phyloP scores from a whole-genome alignment of 768 basidiomycete species.

The Mycena venus region DNA sequence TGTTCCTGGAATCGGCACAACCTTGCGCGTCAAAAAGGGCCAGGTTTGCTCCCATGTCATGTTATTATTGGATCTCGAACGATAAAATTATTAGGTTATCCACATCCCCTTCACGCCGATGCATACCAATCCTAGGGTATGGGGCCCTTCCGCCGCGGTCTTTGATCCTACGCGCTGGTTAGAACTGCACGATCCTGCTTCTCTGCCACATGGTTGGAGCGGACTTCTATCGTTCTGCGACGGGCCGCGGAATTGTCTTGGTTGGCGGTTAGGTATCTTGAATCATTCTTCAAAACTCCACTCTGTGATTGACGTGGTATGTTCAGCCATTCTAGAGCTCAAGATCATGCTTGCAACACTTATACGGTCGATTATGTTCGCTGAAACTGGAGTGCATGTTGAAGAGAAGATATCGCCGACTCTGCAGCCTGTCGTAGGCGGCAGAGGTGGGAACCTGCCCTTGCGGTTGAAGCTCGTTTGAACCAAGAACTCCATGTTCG shows the following conservation, averaged over 20 bases:
- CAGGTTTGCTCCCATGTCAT: slow-evolving; percentile 43
- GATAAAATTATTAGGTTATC: slow-evolving; percentile 40
- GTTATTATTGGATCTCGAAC: not conserved
- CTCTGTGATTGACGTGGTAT: not conserved
- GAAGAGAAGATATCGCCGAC: slow-evolving; percentile 48
- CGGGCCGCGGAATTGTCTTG: slow-evolving; percentile 58
- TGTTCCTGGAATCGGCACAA: slow-evolving; percentile 41
- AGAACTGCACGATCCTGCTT: slow-evolving; percentile 41
- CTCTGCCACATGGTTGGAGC: slow-evolving; percentile 53
- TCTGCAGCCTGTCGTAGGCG: slow-evolving; percentile 50
- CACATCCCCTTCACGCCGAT: slow-evolving; percentile 50
- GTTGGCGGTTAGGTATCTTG: slow-evolving; percentile 50
- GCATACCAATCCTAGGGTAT: slow-evolving; percentile 48
- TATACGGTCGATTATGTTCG: slow-evolving; percentile 51
- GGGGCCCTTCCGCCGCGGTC: slow-evolving; percentile 49
- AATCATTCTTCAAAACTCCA: not conserved
- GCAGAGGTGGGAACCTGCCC: slow-evolving; percentile 36
- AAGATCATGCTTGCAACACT: slow-evolving; percentile 55
- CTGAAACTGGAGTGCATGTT: slow-evolving; percentile 48
- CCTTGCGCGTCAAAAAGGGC: slow-evolving; percentile 49
- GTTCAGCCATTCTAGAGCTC: slow-evolving; percentile 51
- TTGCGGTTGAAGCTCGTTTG: slow-evolving; percentile 20
- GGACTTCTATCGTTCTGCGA: slow-evolving; percentile 55
- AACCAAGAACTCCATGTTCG: no score
- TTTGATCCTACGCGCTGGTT: slow-evolving; percentile 59